Evolutionary conservation across 345 rosid genomes (phyloP), one percentile per base, ranked within the genome.

Genomic region (Pugionium cornutum): DNA sequence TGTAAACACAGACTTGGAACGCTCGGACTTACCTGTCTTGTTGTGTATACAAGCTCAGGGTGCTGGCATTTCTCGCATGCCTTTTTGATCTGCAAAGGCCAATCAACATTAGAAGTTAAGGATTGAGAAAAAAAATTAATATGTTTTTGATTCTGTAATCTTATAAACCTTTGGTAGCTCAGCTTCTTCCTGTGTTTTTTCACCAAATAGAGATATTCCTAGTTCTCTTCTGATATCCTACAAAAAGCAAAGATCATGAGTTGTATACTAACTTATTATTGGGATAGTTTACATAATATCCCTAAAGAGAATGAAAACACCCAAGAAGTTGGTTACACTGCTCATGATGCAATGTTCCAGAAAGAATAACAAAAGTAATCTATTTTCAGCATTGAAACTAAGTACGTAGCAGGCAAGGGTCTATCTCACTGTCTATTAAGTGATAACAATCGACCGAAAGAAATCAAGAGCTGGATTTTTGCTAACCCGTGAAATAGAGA

Each of bases 51-150:
- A 66, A 73, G 72, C 45, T 73, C 77, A 4, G 77, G 77, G 28
- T 73, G 77, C 67, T 66, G 72, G 27, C 77, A 73, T 60, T 73
- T 73, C 67, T 73, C 77, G 11, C 77, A 73, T 0, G 72, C 60
- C 51, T 73, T 73, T 39, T 73, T 73, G 57, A 73, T 73, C 77
- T 73, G 63, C 57, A 66, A 59, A 36, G 37, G 44, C 35, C 11
- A 31, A 58, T 36, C 41, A 50, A 3, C 36, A 42, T 30, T 26
- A 37, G 1, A 58, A 36, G 55, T n/a, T 30, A 31, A 2, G n/a
- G 18, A 52, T 1, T 30, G 36, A 40, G 37, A 47, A 26, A 18
- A 9, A 30, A 0, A 4, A 6, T 60, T 18, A 34, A 26, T 7
- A 9, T 43, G 18, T 8, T 10, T 33, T 5, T 69, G 34, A 1